These are phyloP conservation scores for Diaporthe capsici DNA, from an alignment of 2,329 filamentous ascomycete genomes.

Conservation along the genomic window DNA sequence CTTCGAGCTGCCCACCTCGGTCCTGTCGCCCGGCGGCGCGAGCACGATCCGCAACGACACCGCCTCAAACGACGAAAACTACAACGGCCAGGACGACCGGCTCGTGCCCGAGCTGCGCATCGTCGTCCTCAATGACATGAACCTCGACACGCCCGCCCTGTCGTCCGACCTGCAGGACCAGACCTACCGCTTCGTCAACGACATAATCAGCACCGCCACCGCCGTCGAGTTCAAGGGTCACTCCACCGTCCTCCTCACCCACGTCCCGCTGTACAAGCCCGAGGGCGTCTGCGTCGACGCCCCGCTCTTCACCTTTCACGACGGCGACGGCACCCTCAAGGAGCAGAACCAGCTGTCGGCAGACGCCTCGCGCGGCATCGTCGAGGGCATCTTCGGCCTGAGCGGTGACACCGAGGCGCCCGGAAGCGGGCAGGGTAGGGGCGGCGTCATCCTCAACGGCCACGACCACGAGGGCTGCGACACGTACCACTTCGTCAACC, in stretches of 20 bases:
- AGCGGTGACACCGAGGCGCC: conserved; percentile 72
- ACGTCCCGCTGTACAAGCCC: conserved; percentile 90
- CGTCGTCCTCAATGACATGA: conserved; percentile 91
- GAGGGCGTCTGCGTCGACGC: conserved; percentile 86
- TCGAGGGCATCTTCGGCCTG: conserved; percentile 88
- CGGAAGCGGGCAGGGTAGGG: conserved; percentile 75
- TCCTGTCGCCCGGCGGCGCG: conserved; percentile 52
- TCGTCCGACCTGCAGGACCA: conserved; percentile 77
- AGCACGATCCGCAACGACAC: conserved; percentile 51
- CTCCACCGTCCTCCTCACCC: conserved; percentile 89
- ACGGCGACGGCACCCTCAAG: conserved; percentile 76
- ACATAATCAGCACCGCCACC: conserved; percentile 73
- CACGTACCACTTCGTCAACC: conserved; percentile 84
- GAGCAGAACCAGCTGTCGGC: conserved; percentile 93
- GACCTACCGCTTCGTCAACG: conserved; percentile 84
- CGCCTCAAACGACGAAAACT: conserved; percentile 52
- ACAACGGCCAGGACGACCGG: conserved; percentile 62
- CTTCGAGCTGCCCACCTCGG: conserved; percentile 71
- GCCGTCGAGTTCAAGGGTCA: conserved; percentile 73
- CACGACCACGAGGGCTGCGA: conserved; percentile 98
- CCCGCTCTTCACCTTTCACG: conserved; percentile 86
- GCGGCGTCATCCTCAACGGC: conserved; percentile 87
- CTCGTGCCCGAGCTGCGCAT: conserved; percentile 81
- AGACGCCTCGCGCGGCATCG: conserved; percentile 79
- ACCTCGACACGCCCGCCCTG: conserved; percentile 87